Evolutionary conservation across 495 filamentous ascomycete genomes (phyloP), one percentile per base, ranked within the genome.

Genomic region (Neurospora tetraspora): DNA sequence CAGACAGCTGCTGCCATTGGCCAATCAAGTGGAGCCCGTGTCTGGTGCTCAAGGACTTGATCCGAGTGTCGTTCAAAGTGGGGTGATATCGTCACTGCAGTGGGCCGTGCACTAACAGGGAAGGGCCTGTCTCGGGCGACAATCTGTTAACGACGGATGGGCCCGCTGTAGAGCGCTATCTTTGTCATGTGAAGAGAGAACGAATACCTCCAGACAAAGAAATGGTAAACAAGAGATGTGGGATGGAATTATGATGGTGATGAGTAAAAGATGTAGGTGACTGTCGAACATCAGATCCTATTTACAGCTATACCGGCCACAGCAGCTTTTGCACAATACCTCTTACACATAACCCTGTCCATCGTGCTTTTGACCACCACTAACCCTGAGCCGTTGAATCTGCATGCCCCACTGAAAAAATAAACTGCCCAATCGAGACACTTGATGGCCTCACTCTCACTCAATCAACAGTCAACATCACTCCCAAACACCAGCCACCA

Each of bases 1-100:
- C 47, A 53, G 72, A 18, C 38, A 20, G 18, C 31, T 11, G 69
- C 70, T 75, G 69, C 77, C 72, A 80, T 80, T 80, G 78, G 77
- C 78, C 74, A 77, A 78, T 78, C 27, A 45, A 39, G n/a, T n/a
- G n/a, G n/a, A n/a, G 42, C 20, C 72, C 68, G 27, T 38, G 73
- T 69, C 20, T 43, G 42, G 40, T 5, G 20, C 18, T n/a, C 37
- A 16, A 27, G 39, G 38, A 39, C 39, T 23, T 47, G n/a, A n/a
- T n/a, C n/a, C n/a, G n/a, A n/a, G n/a, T n/a, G 53, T 65, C 53
- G 53, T 65, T 31, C 5, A 65, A 18, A 65, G 14, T 16, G 53
- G 53, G 27, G 53, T 34, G 14, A 65, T 65, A 34, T 8, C 53
- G 14, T 65, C 53, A 65, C 53, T 65, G 23, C 7, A 65, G 53